A percentile compares a stretch with the other conserved stretches of the same genome.
phyloP scores from a whole-genome alignment of 345 rosid species.

The Cochlearia excelsa region DNA sequence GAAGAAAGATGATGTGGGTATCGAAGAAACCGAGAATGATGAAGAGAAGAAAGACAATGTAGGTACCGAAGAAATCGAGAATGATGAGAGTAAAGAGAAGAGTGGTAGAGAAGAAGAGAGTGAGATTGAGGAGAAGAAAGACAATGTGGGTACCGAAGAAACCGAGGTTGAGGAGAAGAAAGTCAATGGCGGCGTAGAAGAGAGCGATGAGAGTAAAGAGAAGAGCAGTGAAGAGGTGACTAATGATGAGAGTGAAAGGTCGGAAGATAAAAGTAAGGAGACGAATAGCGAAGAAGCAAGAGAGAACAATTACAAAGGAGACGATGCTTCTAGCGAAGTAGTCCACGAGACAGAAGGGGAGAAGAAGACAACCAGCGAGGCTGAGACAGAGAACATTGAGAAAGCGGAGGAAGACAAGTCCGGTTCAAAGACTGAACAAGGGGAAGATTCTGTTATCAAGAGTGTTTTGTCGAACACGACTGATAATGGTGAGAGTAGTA shows the following conservation, averaged over 20 bases:
- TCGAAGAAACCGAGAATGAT: no score
- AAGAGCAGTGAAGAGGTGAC: background rate
- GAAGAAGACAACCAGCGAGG: background rate
- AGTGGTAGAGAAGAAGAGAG: background rate
- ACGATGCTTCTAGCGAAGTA: conserved; percentile 84
- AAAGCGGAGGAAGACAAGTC: conserved; percentile 34
- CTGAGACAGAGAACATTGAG: background rate
- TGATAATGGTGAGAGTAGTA: conserved; percentile 30
- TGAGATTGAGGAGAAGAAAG: conserved; percentile 15
- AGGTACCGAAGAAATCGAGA: background rate
- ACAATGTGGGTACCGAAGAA: conserved; percentile 17
- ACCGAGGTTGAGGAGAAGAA: conserved; percentile 8
- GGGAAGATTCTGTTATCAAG: conserved; percentile 33
- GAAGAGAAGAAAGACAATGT: conserved; percentile 12
- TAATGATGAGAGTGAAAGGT: conserved; percentile 23
- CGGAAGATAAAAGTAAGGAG: conserved; percentile 33
- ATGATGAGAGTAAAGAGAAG: conserved; percentile 1
- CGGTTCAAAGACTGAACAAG: conserved; percentile 31
- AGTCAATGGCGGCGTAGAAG: conserved; percentile 10
- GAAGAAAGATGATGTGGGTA: no score
- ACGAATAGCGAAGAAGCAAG: conserved; percentile 51
- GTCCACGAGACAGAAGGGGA: conserved; percentile 44
- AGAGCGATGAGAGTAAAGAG: conserved; percentile 10
- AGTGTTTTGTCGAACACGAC: conserved; percentile 29
- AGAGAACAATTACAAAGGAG: conserved; percentile 72